Base-by-base conservation (phyloP, 441 rosid genomes). In the Euphorbia celastroides region DNA sequence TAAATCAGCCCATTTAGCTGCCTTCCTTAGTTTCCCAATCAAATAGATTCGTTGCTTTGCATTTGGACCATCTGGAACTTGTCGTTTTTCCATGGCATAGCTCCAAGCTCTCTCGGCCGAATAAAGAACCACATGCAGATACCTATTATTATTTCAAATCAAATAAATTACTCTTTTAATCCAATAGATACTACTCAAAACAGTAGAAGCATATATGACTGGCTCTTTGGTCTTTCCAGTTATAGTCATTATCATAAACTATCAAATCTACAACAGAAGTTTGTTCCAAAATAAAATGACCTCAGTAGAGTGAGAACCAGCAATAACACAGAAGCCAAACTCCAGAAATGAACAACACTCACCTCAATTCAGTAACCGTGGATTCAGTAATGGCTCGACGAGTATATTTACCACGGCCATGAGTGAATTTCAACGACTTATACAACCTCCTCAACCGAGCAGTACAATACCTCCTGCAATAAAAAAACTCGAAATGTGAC, bases 61-160 rank as follows among this genome's bases (percentile, higher is more conserved):
- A 80, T 88, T 92, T 62, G 98, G 98, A 58, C 97, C 98, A 86
- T 88, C 96, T 38, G 89, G 88, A 76, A 92, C 82, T 79, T 92
- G 97, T 78, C 98, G 81, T 81, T 95, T 95, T 81, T 95, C 99
- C 98, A 95, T 90, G 44, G 95, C 98, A 88, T 95, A 97, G 76
- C 97, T 95, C 97, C 99, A 92, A 71, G 99, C 98, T 84, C 98
- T 92, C 80, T 92, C 99, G 51, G 97, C 86, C 70, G 73, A 79
- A 74, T 95, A 95, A 78, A 92, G 90, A 82, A 92, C 85, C 83
- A 92, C 62, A 77, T 92, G 99, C 79, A 95, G 87, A 84, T 77
- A 88, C 91, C 98, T 72, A 77, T 75, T 70, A 20, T 61, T 57
- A 38, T 63, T 67, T 65, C 72, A 64, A 70, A 60, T 8, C 64